Base-by-base conservation (phyloP, 768 basidiomycete species). In the Xerocomellus dryophilus region DNA sequence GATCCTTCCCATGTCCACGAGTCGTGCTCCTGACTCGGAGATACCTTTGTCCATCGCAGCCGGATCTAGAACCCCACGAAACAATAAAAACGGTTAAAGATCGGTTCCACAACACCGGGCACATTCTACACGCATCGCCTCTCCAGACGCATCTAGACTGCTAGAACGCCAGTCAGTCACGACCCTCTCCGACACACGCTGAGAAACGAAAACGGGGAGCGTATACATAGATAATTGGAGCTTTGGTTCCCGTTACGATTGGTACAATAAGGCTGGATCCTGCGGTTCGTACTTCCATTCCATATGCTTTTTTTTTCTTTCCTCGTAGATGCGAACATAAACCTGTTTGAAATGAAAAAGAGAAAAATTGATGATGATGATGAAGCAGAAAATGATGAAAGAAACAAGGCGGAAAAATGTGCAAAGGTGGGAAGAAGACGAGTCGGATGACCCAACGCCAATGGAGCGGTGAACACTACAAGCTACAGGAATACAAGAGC, bases 401-500 rank as follows among this genome's bases (percentile, higher is more conserved):
- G 15, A 36, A 23, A 44, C 11, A 31, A 32, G 7, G 23, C 3
- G 18, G 7, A 21, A 36, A 36, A 41, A 50, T 34, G 43, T 49
- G 53, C 50, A 64, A 53, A 47, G 29, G 40, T 47, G 46, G 25
- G 11, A 39, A 32, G 50, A 38, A 43, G 45, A 53, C 40, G 35
- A 53, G 44, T 34, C 20, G 20, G 23, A 20, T 15, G 31, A 50
- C 42, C 50, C 52, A 54, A 51, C 47, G 23, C 42, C 21, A 39
- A 20, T n/a, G 25, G 43, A 34, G 47, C 32, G 43, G 36, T 49
- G 49, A 47, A 46, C 49, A 61, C 50, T 65, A 65, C 57, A 59
- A 56, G 61, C 59, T 68, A 69, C 56, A 66, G 47, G 58, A 59
- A 69, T 66, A 70, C 64, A 68, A 60, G 53, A 64, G 47, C 35